Base-by-base conservation (phyloP, 441 rosid species). In the Brassica balearica region DNA sequence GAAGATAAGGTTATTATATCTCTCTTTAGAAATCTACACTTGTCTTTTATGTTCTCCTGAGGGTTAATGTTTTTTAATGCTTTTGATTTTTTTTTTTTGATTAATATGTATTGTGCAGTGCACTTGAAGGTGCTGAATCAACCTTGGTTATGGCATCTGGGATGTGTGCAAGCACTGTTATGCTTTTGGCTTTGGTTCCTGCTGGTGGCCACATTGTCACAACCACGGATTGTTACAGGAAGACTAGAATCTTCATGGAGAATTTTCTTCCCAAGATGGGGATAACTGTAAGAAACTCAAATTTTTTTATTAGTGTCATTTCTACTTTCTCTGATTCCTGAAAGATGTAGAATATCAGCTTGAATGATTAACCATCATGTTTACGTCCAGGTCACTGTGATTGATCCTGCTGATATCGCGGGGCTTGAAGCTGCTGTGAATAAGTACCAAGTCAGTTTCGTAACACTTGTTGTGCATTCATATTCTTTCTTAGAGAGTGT, bases 61-160 rank as follows among this genome's bases (percentile, higher is more conserved):
- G 27, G 27, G 27, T 25, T 25, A 19, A 46, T 1, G 10, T 22
- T 2, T n/a, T 12, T 19, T 19, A 8, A 0, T 8, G 8, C 15
- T 22, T 1, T 55, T 53, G 19, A 19, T 53, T 68, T 29, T 4
- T 3, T 29, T 5, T 4, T 29, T 29, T 29, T 29, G 34, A 29
- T 4, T 4, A 29, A 34, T 73, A 65, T 61, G 38, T 71, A 51
- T 71, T 38, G 32, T 77, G 69, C 58, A 96, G 99, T 89, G 96
- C 95, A 3, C 97, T 96, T 71, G 99, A 96, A 80, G 97, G 98
- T 65, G 93, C 98, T 65, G 98, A 96, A 80, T 91, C 99, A 19
- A 96, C 99, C 6, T 74, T 96, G 87, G 84, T 96, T 78, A 70
- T 90, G 92, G 98, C 99, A 19, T 96, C 99, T 78, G 98, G 99